These are phyloP conservation scores for Aspergillus luchuensis DNA, from an alignment of 2,329 filamentous ascomycete genomes.

Conservation along the genomic window DNA sequence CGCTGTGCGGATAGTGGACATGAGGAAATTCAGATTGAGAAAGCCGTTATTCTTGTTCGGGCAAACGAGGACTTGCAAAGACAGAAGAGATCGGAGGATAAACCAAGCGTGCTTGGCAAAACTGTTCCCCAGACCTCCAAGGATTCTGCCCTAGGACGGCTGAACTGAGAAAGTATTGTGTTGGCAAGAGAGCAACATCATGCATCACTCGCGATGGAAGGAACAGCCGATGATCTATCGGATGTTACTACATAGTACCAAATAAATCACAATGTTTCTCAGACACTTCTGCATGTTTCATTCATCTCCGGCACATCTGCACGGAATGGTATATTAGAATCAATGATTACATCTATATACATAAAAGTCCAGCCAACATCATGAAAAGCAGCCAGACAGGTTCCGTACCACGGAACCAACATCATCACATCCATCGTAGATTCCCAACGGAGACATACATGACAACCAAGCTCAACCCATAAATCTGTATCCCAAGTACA, in stretches of 20 bases:
- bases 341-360: conserved; percentile 12
- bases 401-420: not conserved
- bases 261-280: too few relatives aligned
- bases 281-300: too few relatives aligned
- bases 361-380: conserved; percentile 7
- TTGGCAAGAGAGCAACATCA: too few relatives aligned
- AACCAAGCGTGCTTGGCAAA: too few relatives aligned
- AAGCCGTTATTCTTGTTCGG: conserved; percentile 1
- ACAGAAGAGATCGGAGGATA: not conserved
- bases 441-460: conserved; percentile 4
- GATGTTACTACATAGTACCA: too few relatives aligned
- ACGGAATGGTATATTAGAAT: conserved; percentile 6
- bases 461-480: not conserved
- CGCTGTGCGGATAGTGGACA: not conserved
- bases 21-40: conserved; percentile 3
- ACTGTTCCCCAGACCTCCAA: too few relatives aligned
- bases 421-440: conserved; percentile 10
- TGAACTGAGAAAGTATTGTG: too few relatives aligned
- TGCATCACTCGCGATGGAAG: too few relatives aligned
- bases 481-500: conserved; percentile 11
- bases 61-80: not conserved
- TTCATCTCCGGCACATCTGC: conserved; percentile 7
- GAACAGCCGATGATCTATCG: too few relatives aligned
- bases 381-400: not conserved
- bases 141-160: too few relatives aligned